These are phyloP conservation scores for Trichoderma parareesei DNA, from an alignment of 495 filamentous ascomycete species.

Conservation along the genomic window DNA sequence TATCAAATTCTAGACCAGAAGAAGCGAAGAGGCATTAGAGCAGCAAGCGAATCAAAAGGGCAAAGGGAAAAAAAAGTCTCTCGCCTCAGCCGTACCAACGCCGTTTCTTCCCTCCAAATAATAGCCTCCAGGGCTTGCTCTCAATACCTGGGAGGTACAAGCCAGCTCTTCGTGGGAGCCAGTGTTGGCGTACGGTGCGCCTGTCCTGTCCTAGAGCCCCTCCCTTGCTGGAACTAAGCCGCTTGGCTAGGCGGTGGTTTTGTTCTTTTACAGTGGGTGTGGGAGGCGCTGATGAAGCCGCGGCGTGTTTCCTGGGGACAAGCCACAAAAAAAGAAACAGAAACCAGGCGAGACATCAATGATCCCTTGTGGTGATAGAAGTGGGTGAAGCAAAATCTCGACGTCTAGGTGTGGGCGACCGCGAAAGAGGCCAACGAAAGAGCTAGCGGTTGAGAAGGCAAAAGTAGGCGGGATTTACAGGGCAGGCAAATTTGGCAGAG, in stretches of 20 bases:
- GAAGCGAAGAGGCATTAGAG: not conserved
- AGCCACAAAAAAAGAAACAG: not conserved
- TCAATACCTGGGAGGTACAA: not conserved
- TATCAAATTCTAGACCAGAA: no score
- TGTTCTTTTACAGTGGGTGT: no score
- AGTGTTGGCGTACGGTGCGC: constrained; percentile 4
- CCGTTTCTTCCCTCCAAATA: no score
- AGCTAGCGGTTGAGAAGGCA: no score
- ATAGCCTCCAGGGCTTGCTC: not conserved
- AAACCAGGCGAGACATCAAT: no score
- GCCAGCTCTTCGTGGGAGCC: not conserved
- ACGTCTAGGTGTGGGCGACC: no score
- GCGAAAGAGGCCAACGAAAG: no score
- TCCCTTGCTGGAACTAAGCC: not conserved
- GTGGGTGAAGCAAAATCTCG: no score
- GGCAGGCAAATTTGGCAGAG: no score
- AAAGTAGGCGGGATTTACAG: not conserved
- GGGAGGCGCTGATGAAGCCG: not conserved
- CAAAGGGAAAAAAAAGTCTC: not conserved
- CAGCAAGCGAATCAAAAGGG: not conserved
- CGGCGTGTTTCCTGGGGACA: not conserved
- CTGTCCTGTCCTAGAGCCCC: not conserved
- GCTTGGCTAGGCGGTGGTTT: not conserved
- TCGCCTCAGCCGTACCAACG: constrained; percentile 1
- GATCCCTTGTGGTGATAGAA: no score